Percentiles rank a stretch among this genome's conserved stretches.
Evolutionary conservation across 2,329 filamentous ascomycete genomes (phyloP).

Genomic region (Cercospora sp.): DNA sequence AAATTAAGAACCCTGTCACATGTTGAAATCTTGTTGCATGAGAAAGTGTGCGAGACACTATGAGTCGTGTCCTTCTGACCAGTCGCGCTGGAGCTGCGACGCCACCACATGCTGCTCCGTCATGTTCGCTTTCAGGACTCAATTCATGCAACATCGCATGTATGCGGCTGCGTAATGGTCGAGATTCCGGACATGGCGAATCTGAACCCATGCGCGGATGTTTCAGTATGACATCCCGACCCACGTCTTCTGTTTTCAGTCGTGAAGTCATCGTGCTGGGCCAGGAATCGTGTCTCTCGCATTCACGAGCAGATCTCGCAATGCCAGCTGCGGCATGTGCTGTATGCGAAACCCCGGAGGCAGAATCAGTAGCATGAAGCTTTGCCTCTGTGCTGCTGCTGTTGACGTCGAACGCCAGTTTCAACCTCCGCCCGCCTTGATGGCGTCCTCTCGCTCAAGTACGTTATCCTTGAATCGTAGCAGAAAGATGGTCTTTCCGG

Average conservation of each 20-base stretch:
- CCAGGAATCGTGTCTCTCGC: not conserved
- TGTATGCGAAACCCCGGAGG: not conserved
- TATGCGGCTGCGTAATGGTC: not conserved
- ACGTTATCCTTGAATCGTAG: slow-evolving; percentile 91
- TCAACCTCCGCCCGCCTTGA: slow-evolving; percentile 38
- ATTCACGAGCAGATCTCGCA: not conserved
- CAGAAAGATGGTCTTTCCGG: slow-evolving; percentile 91
- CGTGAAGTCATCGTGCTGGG: not conserved
- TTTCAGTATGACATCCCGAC: not conserved
- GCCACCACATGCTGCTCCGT: not conserved
- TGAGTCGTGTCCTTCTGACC: not conserved
- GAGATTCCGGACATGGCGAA: not conserved
- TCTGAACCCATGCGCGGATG: not conserved
- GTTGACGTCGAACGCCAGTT: not conserved
- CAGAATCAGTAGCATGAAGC: not conserved
- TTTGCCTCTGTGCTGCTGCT: not conserved
- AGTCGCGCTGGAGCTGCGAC: not conserved
- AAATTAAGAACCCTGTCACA: not conserved
- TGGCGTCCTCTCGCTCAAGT: slow-evolving; percentile 75
- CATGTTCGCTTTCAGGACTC: not conserved
- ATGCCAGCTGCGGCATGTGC: not conserved
- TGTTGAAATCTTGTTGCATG: slow-evolving; percentile 10
- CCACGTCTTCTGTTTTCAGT: not conserved
- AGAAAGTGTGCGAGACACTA: slow-evolving; percentile 5
- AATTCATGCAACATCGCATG: not conserved